phyloP scores from a whole-genome alignment of 371 early-diverging fungal species.

The Mortierella sp. region DNA sequence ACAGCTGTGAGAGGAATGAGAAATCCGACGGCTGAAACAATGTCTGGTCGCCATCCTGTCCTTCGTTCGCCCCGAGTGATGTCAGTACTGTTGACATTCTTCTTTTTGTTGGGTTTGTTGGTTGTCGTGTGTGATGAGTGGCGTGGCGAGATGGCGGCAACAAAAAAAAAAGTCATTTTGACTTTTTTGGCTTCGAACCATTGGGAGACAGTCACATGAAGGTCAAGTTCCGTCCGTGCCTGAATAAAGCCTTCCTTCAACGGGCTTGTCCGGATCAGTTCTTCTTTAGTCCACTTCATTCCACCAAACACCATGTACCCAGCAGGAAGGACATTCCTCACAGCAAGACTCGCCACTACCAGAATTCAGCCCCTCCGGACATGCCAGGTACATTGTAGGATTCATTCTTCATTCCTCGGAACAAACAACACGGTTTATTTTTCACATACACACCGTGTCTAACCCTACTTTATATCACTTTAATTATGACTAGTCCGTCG shows the following conservation, averaged over 20 bases:
- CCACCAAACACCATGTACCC: background rate
- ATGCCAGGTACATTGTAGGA: background rate
- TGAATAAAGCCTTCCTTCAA: background rate
- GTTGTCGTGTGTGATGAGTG: background rate
- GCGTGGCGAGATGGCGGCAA: too few species aligned
- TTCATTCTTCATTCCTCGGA: background rate
- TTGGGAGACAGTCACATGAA: background rate
- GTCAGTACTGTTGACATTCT: background rate
- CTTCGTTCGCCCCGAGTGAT: background rate
- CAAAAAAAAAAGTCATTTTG: background rate
- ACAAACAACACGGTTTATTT: too few species aligned
- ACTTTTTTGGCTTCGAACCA: background rate
- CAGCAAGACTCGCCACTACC: background rate
- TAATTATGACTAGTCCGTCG: background rate
- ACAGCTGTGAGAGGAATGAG: conserved; percentile 51
- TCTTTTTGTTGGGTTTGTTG: background rate
- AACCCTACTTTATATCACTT: background rate
- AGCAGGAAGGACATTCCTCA: conserved; percentile 12
- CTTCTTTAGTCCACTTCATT: background rate
- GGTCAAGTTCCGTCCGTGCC: background rate
- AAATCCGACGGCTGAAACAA: conserved; percentile 58
- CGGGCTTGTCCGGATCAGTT: conserved; percentile 7
- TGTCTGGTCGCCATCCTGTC: conserved; percentile 29
- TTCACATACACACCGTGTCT: background rate
- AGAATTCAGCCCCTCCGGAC: background rate